Evolutionary conservation across 352 stramenopile species (phyloP).

Genomic region (Peronospora belbahrii): DNA sequence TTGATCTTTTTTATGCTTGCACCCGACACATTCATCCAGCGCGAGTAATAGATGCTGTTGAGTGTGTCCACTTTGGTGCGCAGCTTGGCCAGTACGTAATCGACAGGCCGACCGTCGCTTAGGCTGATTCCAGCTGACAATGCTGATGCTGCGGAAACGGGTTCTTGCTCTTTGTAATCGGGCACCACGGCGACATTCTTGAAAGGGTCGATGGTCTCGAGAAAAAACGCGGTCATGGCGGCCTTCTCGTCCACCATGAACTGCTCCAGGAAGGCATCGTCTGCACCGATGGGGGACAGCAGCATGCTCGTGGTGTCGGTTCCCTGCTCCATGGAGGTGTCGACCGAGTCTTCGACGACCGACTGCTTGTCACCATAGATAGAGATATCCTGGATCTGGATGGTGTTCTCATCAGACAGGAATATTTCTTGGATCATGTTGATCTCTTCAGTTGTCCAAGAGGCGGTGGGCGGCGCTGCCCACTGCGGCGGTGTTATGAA

Average conservation of each 20-base stretch:
- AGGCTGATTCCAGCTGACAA: not conserved
- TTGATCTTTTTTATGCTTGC: slow-evolving; percentile 38
- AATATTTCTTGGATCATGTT: slow-evolving; percentile 52
- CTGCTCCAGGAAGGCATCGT: slow-evolving; percentile 34
- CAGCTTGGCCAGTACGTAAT: slow-evolving; percentile 41
- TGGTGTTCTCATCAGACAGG: slow-evolving; percentile 33
- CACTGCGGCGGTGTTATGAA: slow-evolving; percentile 11
- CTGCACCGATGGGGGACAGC: slow-evolving; percentile 45
- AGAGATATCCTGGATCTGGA: slow-evolving; percentile 39
- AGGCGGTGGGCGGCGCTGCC: slow-evolving; percentile 16
- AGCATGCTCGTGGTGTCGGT: slow-evolving; percentile 48
- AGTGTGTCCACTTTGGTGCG: slow-evolving; percentile 43
- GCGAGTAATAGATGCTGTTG: slow-evolving; percentile 57
- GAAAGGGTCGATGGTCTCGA: slow-evolving; percentile 55
- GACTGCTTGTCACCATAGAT: slow-evolving; percentile 18
- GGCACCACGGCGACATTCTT: slow-evolving; percentile 13
- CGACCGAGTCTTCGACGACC: slow-evolving; percentile 14
- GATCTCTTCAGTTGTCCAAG: slow-evolving; percentile 48
- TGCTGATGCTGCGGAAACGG: not conserved
- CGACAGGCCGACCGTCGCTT: slow-evolving; percentile 17
- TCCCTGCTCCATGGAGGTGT: slow-evolving; percentile 13
- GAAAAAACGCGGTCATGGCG: slow-evolving; percentile 52
- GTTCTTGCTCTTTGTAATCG: slow-evolving; percentile 8
- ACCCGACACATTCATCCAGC: slow-evolving; percentile 35
- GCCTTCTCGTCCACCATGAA: slow-evolving; percentile 54